Conservation (phyloP, 371 early-diverging fungal genomes). For the Capniomyces stellatus region DNA sequence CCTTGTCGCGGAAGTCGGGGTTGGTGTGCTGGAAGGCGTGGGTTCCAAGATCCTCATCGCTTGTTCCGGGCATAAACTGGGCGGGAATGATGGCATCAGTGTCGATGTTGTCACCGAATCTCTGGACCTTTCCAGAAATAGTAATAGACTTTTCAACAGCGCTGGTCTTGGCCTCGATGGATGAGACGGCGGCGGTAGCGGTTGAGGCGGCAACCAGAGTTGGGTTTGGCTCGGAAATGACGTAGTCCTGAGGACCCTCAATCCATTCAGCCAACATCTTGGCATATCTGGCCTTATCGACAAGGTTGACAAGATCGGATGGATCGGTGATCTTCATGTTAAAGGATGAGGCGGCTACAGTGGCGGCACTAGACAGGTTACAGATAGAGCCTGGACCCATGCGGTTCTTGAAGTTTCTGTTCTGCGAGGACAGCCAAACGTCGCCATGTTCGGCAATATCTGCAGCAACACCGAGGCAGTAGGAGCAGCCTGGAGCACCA, state of each 20-base stretch:
- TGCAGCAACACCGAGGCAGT: constrained; percentile 62
- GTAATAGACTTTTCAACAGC: constrained; percentile 12
- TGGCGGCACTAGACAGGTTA: constrained; percentile 54
- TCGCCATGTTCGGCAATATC: constrained; percentile 59
- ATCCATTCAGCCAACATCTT: constrained; percentile 41
- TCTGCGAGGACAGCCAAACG: constrained; percentile 60
- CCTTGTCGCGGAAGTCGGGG: constrained; percentile 48
- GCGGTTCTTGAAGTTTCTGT: constrained; percentile 64
- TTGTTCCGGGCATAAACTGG: constrained; percentile 53
- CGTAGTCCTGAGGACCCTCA: constrained; percentile 32
- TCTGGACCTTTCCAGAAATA: constrained; percentile 44
- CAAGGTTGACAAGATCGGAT: constrained; percentile 34
- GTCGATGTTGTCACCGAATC: constrained; percentile 53
- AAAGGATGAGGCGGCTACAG: constrained; percentile 61
- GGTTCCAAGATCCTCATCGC: constrained; percentile 45
- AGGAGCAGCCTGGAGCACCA: constrained; percentile 71
- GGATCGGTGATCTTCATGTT: constrained; percentile 51
- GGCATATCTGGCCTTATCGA: constrained; percentile 37
- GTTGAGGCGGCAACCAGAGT: constrained; percentile 21
- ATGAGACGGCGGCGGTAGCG: constrained; percentile 15
- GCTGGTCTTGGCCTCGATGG: constrained; percentile 4
- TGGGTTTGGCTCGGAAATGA: constrained; percentile 45
- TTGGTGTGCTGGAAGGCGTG: constrained; percentile 53
- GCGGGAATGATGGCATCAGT: constrained; percentile 66
- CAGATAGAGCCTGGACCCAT: constrained; percentile 67